Evolutionary conservation across 2,329 filamentous ascomycete species (phyloP).

Genomic region (Xylariaceae sp.): DNA sequence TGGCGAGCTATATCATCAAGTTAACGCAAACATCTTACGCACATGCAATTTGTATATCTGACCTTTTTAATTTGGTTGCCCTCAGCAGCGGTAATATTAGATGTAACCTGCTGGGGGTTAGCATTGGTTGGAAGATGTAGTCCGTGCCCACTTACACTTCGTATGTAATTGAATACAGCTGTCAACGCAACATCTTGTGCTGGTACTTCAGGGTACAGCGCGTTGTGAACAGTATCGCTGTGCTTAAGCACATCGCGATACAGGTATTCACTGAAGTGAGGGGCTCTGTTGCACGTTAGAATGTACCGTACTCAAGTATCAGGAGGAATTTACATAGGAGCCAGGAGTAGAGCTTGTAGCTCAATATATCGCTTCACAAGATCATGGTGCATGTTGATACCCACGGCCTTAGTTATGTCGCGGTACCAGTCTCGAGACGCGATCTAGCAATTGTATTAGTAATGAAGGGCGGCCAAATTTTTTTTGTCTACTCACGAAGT

Average conservation of each 20-base stretch:
- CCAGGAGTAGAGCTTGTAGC: constrained; percentile 81
- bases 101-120: constrained; percentile 51
- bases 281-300: constrained; percentile 55
- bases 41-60: constrained; percentile 16
- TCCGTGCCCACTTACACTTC: constrained; percentile 49
- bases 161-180: constrained; percentile 83
- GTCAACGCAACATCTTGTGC: constrained; percentile 71
- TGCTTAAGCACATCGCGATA: constrained; percentile 91
- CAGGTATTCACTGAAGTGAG: constrained; percentile 94
- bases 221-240: constrained; percentile 77
- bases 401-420: constrained; percentile 55
- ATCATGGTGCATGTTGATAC: constrained; percentile 86
- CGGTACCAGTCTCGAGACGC: constrained; percentile 69
- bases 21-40: neutral
- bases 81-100: constrained; percentile 86
- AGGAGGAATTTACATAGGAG: constrained; percentile 66
- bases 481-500: constrained; percentile 59
- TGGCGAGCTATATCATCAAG: constrained; percentile 54
- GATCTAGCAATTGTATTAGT: constrained; percentile 86
- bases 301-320: neutral
- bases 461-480: constrained; percentile 53
- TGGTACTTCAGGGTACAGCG: constrained; percentile 74
- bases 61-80: constrained; percentile 84
- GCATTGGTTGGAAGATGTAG: neutral
- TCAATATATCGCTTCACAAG: constrained; percentile 82